Conservation (phyloP, 2,329 filamentous ascomycete genomes). For the Cercospora brassicicola region DNA sequence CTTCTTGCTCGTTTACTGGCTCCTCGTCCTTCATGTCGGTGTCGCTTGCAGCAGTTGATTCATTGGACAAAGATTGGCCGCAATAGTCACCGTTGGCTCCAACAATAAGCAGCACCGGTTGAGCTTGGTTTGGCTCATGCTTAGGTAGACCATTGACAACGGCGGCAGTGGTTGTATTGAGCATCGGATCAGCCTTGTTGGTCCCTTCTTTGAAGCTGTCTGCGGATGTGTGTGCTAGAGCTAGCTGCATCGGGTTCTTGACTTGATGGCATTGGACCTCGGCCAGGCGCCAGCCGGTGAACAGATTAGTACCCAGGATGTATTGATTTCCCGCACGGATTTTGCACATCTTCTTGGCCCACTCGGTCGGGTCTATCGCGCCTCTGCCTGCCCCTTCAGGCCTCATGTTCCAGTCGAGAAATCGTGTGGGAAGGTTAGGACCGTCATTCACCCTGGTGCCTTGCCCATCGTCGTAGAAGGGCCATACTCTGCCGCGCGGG, state of each 20-base stretch:
- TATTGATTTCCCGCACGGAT: constrained; percentile 1
- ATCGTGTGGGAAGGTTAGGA: background rate
- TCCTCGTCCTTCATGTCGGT: background rate
- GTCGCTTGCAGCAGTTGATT: background rate
- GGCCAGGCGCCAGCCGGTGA: background rate
- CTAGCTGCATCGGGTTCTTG: background rate
- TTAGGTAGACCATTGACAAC: background rate
- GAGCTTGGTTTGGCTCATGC: background rate
- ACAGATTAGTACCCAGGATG: background rate
- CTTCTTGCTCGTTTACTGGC: background rate
- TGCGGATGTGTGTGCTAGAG: background rate
- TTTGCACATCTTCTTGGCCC: background rate
- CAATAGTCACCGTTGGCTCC: background rate
- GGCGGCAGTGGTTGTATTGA: background rate
- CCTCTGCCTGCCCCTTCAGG: background rate
- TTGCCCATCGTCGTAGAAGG: background rate
- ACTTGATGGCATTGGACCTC: background rate
- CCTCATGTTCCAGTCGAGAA: background rate
- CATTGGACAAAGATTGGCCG: background rate
- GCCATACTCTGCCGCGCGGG: background rate
- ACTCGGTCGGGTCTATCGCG: background rate
- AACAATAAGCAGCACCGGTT: background rate
- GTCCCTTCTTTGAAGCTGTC: background rate
- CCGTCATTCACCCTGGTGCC: background rate
- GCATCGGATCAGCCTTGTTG: background rate